Percentiles rank a stretch among this genome's conserved stretches.
Evolutionary conservation across 106 monocot genomes (phyloP).

Genomic region (Narthecium ossifragum): DNA sequence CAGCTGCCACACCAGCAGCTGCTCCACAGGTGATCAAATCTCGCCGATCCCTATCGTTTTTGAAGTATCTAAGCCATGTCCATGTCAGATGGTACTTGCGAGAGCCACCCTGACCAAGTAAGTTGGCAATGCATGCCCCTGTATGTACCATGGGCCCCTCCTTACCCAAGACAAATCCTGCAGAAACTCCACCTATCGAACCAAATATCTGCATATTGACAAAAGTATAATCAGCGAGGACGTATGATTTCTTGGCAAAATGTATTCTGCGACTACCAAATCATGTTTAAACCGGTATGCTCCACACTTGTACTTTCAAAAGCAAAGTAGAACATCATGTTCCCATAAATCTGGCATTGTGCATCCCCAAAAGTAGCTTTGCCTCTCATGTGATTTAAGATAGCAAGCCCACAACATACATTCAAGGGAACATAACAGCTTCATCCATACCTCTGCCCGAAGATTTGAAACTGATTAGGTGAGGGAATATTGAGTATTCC

Average conservation of each 20-base stretch:
- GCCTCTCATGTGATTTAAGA: no score
- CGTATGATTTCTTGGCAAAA: neutral
- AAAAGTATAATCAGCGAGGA: neutral
- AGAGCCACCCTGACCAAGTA: conserved; percentile 95
- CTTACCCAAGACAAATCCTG: conserved; percentile 91
- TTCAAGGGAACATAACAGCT: no score
- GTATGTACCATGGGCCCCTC: conserved; percentile 99
- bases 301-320: no score
- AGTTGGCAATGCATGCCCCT: conserved; percentile 86
- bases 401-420: no score
- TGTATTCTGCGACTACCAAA: no score
- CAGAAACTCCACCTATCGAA: conserved; percentile 83
- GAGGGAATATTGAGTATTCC: no score
- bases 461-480: no score
- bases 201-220: conserved; percentile 69
- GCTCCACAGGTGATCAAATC: conserved; percentile 95
- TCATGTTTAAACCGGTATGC: no score
- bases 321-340: no score
- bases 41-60: conserved; percentile 85
- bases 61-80: conserved; percentile 90
- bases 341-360: no score
- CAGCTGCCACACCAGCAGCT: conserved; percentile 95
- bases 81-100: conserved; percentile 92
- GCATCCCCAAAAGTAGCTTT: no score
- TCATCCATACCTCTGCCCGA: no score